A percentile compares a stretch with the other conserved stretches of the same genome.
Evolutionary conservation across 1,284 basidiomycete genomes (phyloP).

Genomic region (Rhodotorula sp.): DNA sequence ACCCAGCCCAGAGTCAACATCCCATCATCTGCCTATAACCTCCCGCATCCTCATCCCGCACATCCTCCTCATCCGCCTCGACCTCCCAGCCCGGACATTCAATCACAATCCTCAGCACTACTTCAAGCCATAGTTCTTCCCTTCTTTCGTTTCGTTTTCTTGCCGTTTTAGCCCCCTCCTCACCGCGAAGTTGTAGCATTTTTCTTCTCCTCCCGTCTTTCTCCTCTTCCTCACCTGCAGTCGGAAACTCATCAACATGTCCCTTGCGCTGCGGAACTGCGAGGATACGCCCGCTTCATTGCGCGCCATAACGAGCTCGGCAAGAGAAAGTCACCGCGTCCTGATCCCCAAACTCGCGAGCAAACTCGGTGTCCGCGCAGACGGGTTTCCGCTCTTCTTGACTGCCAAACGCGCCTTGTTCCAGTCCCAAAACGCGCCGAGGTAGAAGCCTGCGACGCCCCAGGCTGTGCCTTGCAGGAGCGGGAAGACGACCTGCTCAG

Average conservation of each 20-base stretch:
- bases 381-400: neutral
- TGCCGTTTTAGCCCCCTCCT: too few relatives aligned
- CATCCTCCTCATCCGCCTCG: neutral
- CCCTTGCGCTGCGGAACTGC: too few relatives aligned
- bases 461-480: constrained; percentile 17
- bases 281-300: too few relatives aligned
- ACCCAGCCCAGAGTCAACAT: neutral
- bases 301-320: too few relatives aligned
- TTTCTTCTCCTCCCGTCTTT: too few relatives aligned
- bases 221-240: too few relatives aligned
- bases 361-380: neutral
- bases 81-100: neutral
- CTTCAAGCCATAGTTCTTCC: too few relatives aligned
- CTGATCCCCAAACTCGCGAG: neutral
- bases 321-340: neutral
- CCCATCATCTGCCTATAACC: neutral
- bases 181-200: too few relatives aligned
- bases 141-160: too few relatives aligned
- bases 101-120: neutral
- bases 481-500: constrained; percentile 19
- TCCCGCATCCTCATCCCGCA: neutral
- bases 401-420: constrained; percentile 3
- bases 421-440: neutral
- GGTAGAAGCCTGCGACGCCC: constrained; percentile 12
- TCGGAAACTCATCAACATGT: too few relatives aligned